Conservation (phyloP, 345 rosid genomes). For the Leavenworthia alabamica region DNA sequence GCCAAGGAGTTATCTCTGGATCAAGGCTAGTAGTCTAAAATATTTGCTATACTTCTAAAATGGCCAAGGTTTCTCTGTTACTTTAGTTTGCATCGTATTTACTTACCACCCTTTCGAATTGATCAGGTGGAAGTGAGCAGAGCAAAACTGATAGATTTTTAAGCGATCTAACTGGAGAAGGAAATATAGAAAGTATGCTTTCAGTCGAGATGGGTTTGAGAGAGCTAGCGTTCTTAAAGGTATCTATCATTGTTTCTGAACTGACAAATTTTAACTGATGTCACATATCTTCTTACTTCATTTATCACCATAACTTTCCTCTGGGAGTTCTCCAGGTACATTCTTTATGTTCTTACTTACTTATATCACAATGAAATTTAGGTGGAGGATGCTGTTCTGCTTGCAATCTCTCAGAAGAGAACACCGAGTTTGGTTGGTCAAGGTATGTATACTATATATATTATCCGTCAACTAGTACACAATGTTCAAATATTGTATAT, state of each 20-base stretch:
- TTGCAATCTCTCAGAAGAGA: slow-evolving; percentile 57
- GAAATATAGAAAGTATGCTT: slow-evolving; percentile 97
- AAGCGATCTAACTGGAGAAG: slow-evolving; percentile 86
- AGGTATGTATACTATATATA: slow-evolving; percentile 32
- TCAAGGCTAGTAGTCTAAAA: slow-evolving; percentile 54
- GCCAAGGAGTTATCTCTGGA: slow-evolving; percentile 71
- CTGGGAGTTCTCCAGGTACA: not conserved
- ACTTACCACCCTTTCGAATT: slow-evolving; percentile 8
- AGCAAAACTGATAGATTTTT: slow-evolving; percentile 48
- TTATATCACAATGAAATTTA: slow-evolving; percentile 10
- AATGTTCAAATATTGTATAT: too few relatives aligned
- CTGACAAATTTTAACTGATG: not conserved
- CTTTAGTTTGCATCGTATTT: not conserved
- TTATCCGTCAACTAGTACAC: not conserved
- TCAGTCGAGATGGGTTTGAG: slow-evolving; percentile 97
- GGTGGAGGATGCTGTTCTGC: slow-evolving; percentile 90
- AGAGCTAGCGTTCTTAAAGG: slow-evolving; percentile 90
- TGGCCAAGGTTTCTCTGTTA: not conserved
- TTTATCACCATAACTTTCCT: not conserved
- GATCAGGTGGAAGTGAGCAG: slow-evolving; percentile 48
- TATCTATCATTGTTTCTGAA: slow-evolving; percentile 16
- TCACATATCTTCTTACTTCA: not conserved
- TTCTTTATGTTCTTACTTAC: not conserved
- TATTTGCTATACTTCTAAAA: not conserved
- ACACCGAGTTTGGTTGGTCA: slow-evolving; percentile 50